Percentiles rank a stretch among this genome's conserved stretches.
phyloP scores from a whole-genome alignment of 2,329 filamentous ascomycete genomes.

The Thelonectria discophora region DNA sequence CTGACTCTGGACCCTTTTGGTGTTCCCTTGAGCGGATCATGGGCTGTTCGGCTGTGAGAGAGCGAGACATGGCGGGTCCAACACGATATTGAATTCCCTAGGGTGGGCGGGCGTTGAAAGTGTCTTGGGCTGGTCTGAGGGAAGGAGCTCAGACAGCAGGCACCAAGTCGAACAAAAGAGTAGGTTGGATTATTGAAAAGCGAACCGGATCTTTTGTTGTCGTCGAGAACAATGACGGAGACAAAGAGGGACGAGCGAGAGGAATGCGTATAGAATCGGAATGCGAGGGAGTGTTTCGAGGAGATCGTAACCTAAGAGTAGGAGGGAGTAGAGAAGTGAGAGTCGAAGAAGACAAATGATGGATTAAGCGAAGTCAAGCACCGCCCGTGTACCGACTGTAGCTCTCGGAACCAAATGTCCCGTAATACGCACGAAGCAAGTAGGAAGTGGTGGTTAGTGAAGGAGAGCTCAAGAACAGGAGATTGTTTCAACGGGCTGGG shows the following conservation, averaged over 20 bases:
- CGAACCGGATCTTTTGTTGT: conserved; percentile 2
- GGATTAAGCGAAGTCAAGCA: background rate
- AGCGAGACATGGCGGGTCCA: conserved; percentile 37
- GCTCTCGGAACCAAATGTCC: background rate
- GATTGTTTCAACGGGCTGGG: conserved; percentile 15
- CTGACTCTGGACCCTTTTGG: conserved; percentile 32
- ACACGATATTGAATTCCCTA: conserved; percentile 24
- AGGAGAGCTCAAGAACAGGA: conserved; percentile 14
- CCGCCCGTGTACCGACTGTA: conserved; percentile 1
- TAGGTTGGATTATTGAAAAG: conserved; percentile 7
- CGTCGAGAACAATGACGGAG: background rate
- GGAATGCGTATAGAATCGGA: conserved; percentile 3
- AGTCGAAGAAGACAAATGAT: background rate
- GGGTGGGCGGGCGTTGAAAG: background rate
- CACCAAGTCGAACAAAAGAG: conserved; percentile 4
- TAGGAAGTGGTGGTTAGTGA: conserved; percentile 1
- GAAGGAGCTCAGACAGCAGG: conserved; percentile 17
- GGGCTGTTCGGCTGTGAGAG: conserved; percentile 34
- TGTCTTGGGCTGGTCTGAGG: conserved; percentile 12
- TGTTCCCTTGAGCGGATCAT: conserved; percentile 33
- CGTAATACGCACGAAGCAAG: background rate
- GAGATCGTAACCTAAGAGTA: background rate
- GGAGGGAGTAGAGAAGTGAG: background rate
- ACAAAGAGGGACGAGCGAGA: background rate
- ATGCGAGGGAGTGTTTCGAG: conserved; percentile 1